Conservation (phyloP, 2,329 filamentous ascomycete genomes). For the Exophiala sideris region DNA sequence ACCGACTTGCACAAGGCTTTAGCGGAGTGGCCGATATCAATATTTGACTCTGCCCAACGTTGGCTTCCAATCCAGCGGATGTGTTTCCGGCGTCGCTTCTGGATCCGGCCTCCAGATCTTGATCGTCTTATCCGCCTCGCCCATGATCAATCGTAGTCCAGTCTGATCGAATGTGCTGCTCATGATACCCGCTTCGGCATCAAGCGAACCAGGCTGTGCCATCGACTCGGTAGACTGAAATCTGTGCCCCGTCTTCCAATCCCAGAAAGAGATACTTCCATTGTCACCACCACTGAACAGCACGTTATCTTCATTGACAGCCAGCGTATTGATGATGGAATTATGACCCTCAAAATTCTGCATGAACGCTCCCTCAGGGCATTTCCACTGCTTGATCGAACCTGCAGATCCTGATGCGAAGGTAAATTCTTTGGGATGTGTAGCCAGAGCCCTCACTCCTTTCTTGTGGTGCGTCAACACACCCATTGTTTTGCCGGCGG, state of each 20-base stretch:
- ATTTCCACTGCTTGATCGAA: constrained; percentile 99
- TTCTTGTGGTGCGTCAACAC: constrained; percentile 98
- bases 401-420: constrained; percentile 90
- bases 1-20: too few relatives aligned
- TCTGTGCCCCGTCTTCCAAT: constrained; percentile 93
- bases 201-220: constrained; percentile 88
- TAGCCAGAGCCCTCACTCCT: constrained; percentile 78
- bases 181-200: constrained; percentile 94
- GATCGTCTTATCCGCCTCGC: constrained; percentile 96
- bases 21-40: constrained; percentile 33
- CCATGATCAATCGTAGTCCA: constrained; percentile 83
- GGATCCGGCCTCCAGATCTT: constrained; percentile 98
- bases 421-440: constrained; percentile 90
- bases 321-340: constrained; percentile 88
- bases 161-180: constrained; percentile 88
- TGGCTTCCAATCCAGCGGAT: constrained; percentile 90
- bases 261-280: constrained; percentile 95
- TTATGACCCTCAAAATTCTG: constrained; percentile 98
- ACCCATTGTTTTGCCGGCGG: constrained; percentile 92
- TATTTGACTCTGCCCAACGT: constrained; percentile 74
- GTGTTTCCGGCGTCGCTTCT: constrained; percentile 81
- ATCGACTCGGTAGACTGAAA: constrained; percentile 89
- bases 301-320: constrained; percentile 92
- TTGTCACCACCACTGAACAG: constrained; percentile 95
- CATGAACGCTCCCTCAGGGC: constrained; percentile 96